Conservation (phyloP, 1,284 basidiomycete genomes). For the Rhizoctonia solani region DNA sequence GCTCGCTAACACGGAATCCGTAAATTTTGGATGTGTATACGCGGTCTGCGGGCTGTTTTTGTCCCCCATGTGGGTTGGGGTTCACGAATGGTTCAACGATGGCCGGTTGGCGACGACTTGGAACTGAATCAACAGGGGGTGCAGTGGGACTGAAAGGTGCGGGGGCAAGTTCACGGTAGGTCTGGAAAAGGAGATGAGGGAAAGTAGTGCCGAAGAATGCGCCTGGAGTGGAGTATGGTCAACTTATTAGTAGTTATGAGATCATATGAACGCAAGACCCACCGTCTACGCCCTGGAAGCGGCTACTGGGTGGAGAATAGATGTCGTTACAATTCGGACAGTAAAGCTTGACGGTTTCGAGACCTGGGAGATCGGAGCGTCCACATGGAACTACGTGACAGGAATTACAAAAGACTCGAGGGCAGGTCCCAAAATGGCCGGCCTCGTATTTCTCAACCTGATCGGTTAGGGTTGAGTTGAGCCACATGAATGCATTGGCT, state of each 20-base stretch:
- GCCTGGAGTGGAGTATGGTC: too few species aligned
- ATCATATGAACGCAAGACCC: slow-evolving; percentile 42
- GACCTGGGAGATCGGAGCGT: slow-evolving; percentile 93
- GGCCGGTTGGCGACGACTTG: slow-evolving; percentile 10
- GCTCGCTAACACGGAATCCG: slow-evolving; percentile 83
- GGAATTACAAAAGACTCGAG: slow-evolving; percentile 90
- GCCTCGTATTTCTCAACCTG: slow-evolving; percentile 96
- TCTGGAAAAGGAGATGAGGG: slow-evolving; percentile 96
- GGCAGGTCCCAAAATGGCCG: slow-evolving; percentile 92
- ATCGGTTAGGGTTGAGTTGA: slow-evolving; percentile 8
- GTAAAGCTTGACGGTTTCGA: slow-evolving; percentile 98
- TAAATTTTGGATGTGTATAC: slow-evolving; percentile 92
- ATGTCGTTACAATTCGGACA: slow-evolving; percentile 99
- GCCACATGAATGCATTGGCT: not conserved
- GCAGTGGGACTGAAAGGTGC: slow-evolving; percentile 76
- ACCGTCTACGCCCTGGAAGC: slow-evolving; percentile 97
- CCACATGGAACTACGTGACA: slow-evolving; percentile 95
- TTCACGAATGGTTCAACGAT: slow-evolving; percentile 59
- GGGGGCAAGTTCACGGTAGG: slow-evolving; percentile 87
- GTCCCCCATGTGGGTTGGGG: slow-evolving; percentile 84
- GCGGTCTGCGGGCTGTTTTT: slow-evolving; percentile 80
- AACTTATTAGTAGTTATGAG: slow-evolving; percentile 1
- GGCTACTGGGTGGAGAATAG: slow-evolving; percentile 92
- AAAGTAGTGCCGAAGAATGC: slow-evolving; percentile 99
- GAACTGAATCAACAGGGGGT: slow-evolving; percentile 28